Conservation (phyloP, 768 basidiomycete species). For the Lactarius pseudohatsudake region DNA sequence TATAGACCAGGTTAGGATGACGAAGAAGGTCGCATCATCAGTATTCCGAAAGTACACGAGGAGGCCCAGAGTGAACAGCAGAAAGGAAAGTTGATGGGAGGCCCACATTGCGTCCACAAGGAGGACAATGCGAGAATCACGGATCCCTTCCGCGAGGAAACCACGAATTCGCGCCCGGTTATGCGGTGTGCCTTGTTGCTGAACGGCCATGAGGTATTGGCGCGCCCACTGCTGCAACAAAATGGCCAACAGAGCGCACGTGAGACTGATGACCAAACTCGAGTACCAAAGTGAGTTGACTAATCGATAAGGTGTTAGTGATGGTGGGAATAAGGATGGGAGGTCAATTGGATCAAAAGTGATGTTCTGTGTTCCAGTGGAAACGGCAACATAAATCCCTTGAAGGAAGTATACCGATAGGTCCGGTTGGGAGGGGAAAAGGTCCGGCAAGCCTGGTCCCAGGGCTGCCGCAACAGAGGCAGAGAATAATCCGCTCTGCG, state of each 20-base stretch:
- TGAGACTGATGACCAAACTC: background rate
- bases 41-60: background rate
- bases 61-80: background rate
- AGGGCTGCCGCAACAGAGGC: slow-evolving; percentile 22
- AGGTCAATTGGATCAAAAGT: too few relatives aligned
- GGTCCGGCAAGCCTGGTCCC: slow-evolving; percentile 9
- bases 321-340: too few relatives aligned
- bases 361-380: too few relatives aligned
- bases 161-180: background rate
- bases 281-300: background rate
- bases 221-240: background rate
- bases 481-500: slow-evolving; percentile 24
- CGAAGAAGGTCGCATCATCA: background rate
- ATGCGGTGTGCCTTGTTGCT: background rate
- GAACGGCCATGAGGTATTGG: background rate
- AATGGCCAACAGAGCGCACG: background rate
- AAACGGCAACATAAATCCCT: too few relatives aligned
- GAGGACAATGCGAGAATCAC: background rate
- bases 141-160: background rate
- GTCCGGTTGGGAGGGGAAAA: too few relatives aligned
- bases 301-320: too few relatives aligned
- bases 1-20: background rate
- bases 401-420: too few relatives aligned
- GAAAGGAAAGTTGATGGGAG: background rate
- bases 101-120: background rate